phyloP scores from a whole-genome alignment of 345 rosid species.

The Euphorbia tirucalli region DNA sequence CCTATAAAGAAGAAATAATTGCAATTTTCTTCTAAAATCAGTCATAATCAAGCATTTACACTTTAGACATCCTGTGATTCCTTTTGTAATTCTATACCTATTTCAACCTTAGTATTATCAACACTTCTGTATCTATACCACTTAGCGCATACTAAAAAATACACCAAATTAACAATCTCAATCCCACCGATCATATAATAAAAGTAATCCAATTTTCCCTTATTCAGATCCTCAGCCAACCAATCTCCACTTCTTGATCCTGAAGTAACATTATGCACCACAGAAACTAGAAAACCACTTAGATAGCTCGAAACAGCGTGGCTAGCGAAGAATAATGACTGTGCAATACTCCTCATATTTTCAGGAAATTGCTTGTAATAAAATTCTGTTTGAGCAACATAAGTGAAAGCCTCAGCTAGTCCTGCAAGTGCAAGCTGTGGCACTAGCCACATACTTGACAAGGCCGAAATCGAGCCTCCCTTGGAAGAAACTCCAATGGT shows the following conservation, averaged over 20 bases:
- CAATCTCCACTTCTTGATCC: constrained; percentile 17
- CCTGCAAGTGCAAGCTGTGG: constrained; percentile 28
- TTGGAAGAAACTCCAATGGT: constrained; percentile 6
- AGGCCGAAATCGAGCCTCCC: constrained; percentile 17
- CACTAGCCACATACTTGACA: constrained; percentile 25
- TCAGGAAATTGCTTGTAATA: constrained; percentile 31
- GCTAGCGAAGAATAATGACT: constrained; percentile 1
- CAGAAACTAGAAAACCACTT: background rate
- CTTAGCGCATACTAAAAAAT: constrained; percentile 5
- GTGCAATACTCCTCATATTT: constrained; percentile 23
- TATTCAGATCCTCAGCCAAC: constrained; percentile 26
- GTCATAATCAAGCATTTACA: too few species aligned
- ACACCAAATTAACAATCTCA: background rate
- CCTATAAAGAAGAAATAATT: too few species aligned
- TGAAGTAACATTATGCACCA: background rate
- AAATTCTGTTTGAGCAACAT: constrained; percentile 19
- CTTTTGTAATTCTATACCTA: too few species aligned
- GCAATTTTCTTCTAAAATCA: too few species aligned
- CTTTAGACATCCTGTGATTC: too few species aligned
- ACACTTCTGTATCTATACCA: constrained; percentile 12
- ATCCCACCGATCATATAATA: constrained; percentile 16
- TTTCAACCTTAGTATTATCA: background rate
- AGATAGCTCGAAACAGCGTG: constrained; percentile 3
- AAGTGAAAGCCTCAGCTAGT: constrained; percentile 19
- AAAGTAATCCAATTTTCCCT: constrained; percentile 24